Conservation (phyloP, 176 grass and related monocot genomes). For the Musa beccarii region DNA sequence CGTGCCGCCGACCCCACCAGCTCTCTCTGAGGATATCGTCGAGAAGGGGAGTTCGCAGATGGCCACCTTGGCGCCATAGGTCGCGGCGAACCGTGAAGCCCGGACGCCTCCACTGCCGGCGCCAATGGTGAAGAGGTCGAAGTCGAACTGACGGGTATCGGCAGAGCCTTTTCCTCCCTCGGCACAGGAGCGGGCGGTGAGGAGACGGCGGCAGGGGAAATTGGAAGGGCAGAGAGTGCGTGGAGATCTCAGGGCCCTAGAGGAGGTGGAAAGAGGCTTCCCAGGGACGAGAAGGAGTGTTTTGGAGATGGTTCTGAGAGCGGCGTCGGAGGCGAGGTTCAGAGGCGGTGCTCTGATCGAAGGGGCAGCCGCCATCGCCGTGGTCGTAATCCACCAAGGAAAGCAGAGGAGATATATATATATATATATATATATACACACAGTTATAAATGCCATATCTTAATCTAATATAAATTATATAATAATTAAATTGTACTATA, state of each 20-base stretch:
- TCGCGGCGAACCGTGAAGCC: slow-evolving; percentile 76
- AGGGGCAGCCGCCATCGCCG: background rate
- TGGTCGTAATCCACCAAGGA: too few relatives aligned
- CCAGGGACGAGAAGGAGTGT: slow-evolving; percentile 15
- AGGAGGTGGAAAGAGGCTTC: slow-evolving; percentile 17
- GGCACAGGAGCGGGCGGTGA: slow-evolving; percentile 17
- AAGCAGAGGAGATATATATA: too few relatives aligned
- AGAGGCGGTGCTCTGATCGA: background rate
- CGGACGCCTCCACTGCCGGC: slow-evolving; percentile 89
- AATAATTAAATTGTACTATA: too few relatives aligned
- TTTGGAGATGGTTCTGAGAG: background rate
- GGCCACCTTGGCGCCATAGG: slow-evolving; percentile 60
- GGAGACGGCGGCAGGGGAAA: slow-evolving; percentile 15
- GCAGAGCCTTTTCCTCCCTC: slow-evolving; percentile 27
- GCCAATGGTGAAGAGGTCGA: slow-evolving; percentile 88
- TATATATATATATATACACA: too few relatives aligned
- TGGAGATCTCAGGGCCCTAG: background rate
- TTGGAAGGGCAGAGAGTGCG: slow-evolving; percentile 9
- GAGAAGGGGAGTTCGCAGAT: slow-evolving; percentile 87
- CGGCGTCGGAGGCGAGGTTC: background rate
- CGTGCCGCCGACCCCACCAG: slow-evolving; percentile 81
- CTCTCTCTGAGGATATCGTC: slow-evolving; percentile 53
- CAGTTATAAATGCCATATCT: too few relatives aligned
- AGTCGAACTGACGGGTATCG: slow-evolving; percentile 39
- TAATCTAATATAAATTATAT: too few relatives aligned